Percentiles rank a stretch among this genome's conserved stretches.
Evolutionary conservation across 2,329 filamentous ascomycete genomes (phyloP).

Genomic region (Fonsecaea monophora): DNA sequence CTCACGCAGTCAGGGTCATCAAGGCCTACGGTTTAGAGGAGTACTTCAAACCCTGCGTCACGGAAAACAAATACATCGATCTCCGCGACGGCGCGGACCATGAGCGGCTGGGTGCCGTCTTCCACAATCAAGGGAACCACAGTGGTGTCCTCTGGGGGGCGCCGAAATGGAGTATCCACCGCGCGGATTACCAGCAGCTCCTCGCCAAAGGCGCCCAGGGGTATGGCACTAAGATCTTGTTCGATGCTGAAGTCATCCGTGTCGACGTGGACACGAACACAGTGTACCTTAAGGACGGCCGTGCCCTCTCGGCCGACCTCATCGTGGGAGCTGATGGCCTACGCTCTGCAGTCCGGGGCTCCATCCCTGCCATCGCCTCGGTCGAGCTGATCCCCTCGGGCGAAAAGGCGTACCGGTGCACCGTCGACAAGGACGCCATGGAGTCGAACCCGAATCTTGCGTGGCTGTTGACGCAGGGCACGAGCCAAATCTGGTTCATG

Average conservation of each 20-base stretch:
- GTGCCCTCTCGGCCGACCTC: constrained; percentile 15
- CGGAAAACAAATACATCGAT: constrained; percentile 13
- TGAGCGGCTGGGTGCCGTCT: constrained; percentile 1
- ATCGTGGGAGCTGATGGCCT: constrained; percentile 17
- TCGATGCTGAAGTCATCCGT: constrained; percentile 14
- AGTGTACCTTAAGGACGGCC: constrained; percentile 16
- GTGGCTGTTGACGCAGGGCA: constrained; percentile 13
- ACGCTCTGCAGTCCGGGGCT: constrained; percentile 10
- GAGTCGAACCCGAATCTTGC: constrained; percentile 7
- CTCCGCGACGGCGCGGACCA: constrained; percentile 10
- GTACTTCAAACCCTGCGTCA: constrained; percentile 9
- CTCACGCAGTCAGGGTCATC: constrained; percentile 16
- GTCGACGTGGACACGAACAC: constrained; percentile 19
- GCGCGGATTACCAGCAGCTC: constrained; percentile 14
- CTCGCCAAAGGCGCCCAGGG: constrained; percentile 12
- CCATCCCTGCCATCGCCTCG: constrained; percentile 10
- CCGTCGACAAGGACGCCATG: constrained; percentile 18
- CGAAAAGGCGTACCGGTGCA: constrained; percentile 19
- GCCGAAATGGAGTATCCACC: constrained; percentile 15
- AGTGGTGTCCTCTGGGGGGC: constrained; percentile 4
- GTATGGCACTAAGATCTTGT: constrained; percentile 12
- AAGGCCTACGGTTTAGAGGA: constrained; percentile 1
- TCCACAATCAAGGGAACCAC: constrained; percentile 8
- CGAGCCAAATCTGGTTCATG: constrained; percentile 15
- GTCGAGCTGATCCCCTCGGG: constrained; percentile 9